Base-by-base conservation (phyloP, 2,329 filamentous ascomycete species). In the Gyromitra esculenta region DNA sequence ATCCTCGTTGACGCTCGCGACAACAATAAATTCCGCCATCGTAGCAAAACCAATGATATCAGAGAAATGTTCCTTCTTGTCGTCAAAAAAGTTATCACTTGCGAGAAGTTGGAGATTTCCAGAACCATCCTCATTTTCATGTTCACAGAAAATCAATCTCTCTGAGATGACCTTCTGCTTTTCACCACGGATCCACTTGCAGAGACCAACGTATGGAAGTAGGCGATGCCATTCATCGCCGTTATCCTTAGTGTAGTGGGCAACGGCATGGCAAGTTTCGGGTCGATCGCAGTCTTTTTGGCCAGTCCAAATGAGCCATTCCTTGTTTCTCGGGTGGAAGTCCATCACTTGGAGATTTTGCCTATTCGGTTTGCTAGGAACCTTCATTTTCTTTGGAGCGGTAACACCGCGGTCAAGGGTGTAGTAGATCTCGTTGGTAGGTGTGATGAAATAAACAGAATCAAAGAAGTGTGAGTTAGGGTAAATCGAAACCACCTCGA, bases 11-110 rank as follows among this genome's bases (percentile, higher is more conserved):
- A 87, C 88, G 5, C 91, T 90, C 1, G 94, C 94, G 64, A 97
- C 91, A 50, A 99, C 89, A 81, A 99, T 96, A 83, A 97, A 99
- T 82, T 99, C 96, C 50, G 92, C 91, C 95, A 97, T 98, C 4
- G 92, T 96, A 1, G 94, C 95, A 83, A 97, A 98, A 80, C 91
- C 91, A 80, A 91, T 89, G 54, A 97, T 91, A 76, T 94, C 88
- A 31, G 88, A 87, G 82, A 91, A 90, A 75, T 89, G 87, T 25
- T 89, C 85, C 13, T 86, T 85, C 80, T 90, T 87, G 78, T 89
- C 87, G 67, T 90, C 87, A 11, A 86, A 85, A 81, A 96, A 96
- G 81, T 96, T 90, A 56, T 92, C 87, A 83, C 91, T 97, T 52
- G 91, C 91, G 15, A 94, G 83, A 39, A 99, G 88, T 79, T 91